Conservation (phyloP, 2,329 filamentous ascomycete genomes). For the Malbranchea zuffiana region DNA sequence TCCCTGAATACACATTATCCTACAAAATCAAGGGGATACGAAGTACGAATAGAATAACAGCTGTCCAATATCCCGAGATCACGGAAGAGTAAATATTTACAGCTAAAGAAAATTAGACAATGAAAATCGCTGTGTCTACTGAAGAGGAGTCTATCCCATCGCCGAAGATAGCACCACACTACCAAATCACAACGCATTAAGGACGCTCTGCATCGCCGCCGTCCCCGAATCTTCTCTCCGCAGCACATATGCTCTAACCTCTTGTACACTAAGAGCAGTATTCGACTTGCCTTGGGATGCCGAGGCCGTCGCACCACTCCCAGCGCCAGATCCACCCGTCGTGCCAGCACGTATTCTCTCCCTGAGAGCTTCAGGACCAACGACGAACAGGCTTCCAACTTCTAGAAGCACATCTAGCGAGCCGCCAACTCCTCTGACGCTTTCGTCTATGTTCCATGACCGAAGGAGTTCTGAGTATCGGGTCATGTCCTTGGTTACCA, state of each 20-base stretch:
- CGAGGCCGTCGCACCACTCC: conserved; percentile 18
- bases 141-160: too few species aligned
- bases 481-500: conserved; percentile 92
- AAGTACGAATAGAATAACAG: too few species aligned
- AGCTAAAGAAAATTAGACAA: too few species aligned
- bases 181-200: conserved; percentile 56
- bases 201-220: conserved; percentile 69
- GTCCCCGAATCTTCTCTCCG: conserved; percentile 73
- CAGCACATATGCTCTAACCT: conserved; percentile 71
- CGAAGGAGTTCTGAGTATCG: conserved; percentile 81
- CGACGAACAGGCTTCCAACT: conserved; percentile 91
- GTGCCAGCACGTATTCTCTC: conserved; percentile 51
- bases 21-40: too few species aligned
- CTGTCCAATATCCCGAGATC: too few species aligned
- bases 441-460: conserved; percentile 64
- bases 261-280: conserved; percentile 28
- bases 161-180: too few species aligned
- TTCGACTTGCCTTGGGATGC: conserved; percentile 49
- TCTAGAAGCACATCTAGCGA: conserved; percentile 80
- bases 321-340: conserved; percentile 30
- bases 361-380: conserved; percentile 66
- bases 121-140: too few species aligned
- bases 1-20: too few species aligned
- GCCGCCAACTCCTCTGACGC: conserved; percentile 38
- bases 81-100: too few species aligned